Evolutionary conservation across 139 green algal species (phyloP).

Genomic region (Chlorella vulgaris): DNA sequence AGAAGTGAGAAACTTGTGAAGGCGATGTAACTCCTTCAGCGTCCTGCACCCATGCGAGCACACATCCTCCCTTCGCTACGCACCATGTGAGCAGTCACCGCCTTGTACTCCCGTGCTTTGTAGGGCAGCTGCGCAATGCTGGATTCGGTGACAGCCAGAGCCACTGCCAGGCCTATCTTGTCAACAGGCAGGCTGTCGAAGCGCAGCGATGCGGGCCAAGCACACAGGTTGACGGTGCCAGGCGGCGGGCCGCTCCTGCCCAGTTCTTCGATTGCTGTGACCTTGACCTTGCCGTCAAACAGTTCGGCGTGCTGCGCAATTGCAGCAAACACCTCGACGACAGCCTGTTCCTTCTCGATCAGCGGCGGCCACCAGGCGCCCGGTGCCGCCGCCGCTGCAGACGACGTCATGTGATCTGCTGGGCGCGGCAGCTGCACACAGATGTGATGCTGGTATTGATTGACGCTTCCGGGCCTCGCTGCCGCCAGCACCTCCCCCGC

Average conservation of each 20-base stretch:
- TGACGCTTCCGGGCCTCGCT: slow-evolving; percentile 28
- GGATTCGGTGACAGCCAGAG: background rate
- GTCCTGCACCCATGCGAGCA: no score
- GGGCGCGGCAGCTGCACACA: slow-evolving; percentile 26
- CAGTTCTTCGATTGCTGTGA: slow-evolving; percentile 48
- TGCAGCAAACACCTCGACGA: slow-evolving; percentile 35
- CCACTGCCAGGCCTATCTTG: slow-evolving; percentile 20
- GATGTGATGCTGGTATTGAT: slow-evolving; percentile 41
- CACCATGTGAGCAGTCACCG: background rate
- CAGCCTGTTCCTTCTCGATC: slow-evolving; percentile 39
- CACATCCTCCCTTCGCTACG: no score
- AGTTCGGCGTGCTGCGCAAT: slow-evolving; percentile 20
- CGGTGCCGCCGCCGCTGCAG: background rate
- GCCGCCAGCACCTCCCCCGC: background rate
- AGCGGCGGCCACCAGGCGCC: slow-evolving; percentile 39
- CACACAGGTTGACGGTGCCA: slow-evolving; percentile 35
- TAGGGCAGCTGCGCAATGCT: background rate
- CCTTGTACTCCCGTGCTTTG: background rate
- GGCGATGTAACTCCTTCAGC: background rate
- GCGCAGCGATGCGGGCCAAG: slow-evolving; percentile 43
- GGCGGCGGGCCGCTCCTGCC: background rate
- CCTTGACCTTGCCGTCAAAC: slow-evolving; percentile 36
- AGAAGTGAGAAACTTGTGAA: background rate
- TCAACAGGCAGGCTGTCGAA: slow-evolving; percentile 16
- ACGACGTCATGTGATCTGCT: background rate